phyloP scores from a whole-genome alignment of 352 stramenopile species.

The Phytophthora tentaculata region DNA sequence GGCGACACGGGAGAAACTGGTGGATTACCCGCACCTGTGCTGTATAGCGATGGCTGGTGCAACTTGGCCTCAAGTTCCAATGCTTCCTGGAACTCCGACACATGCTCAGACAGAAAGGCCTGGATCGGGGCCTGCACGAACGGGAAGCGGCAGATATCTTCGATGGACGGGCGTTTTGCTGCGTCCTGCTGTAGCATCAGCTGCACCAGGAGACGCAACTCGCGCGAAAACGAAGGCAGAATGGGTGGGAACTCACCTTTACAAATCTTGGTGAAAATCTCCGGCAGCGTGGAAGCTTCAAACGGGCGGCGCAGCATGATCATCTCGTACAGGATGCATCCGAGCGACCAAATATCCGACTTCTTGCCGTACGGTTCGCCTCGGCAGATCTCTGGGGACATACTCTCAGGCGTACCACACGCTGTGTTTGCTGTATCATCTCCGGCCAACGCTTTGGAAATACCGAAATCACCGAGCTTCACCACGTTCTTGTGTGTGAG shows the following conservation, averaged over 20 bases:
- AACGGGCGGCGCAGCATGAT: conserved; percentile 89
- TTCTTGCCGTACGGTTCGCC: conserved; percentile 90
- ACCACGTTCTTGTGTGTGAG: conserved; percentile 88
- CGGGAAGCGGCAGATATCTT: conserved; percentile 90
- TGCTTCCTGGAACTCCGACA: conserved; percentile 86
- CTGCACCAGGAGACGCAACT: conserved; percentile 83
- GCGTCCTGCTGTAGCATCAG: conserved; percentile 90
- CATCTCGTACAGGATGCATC: conserved; percentile 92
- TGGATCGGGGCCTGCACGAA: conserved; percentile 88
- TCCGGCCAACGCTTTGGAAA: conserved; percentile 84
- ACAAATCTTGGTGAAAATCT: conserved; percentile 92
- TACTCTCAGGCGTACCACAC: conserved; percentile 87
- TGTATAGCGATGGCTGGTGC: conserved; percentile 81
- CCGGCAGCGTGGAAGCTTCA: conserved; percentile 77
- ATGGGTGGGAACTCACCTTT: conserved; percentile 88
- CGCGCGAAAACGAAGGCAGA: conserved; percentile 74
- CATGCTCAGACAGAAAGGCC: conserved; percentile 85
- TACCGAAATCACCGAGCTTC: conserved; percentile 90
- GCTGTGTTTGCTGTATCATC: conserved; percentile 85
- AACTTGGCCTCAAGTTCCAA: conserved; percentile 89
- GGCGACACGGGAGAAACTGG: conserved; percentile 49
- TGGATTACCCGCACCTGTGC: conserved; percentile 39
- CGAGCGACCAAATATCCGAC: conserved; percentile 91
- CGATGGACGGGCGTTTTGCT: conserved; percentile 86
- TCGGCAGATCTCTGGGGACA: conserved; percentile 90